Evolutionary conservation across 2,329 filamentous ascomycete species (phyloP).

Genomic region (Alternaria postmessia): DNA sequence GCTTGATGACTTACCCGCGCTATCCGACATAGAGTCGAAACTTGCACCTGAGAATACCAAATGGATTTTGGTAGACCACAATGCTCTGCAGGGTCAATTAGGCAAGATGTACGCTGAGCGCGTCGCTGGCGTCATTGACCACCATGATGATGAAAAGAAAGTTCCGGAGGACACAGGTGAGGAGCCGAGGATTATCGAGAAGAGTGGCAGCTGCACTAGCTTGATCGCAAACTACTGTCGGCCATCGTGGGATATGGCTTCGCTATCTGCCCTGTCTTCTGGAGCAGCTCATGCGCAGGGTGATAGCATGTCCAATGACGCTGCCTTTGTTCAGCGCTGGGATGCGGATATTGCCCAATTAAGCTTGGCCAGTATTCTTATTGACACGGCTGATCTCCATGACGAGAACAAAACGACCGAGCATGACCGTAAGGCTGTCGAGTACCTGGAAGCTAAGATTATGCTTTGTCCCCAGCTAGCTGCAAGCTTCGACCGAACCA

Average conservation of each 20-base stretch:
- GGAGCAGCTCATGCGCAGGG: constrained; percentile 52
- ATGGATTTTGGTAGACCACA: constrained; percentile 84
- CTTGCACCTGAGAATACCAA: constrained; percentile 65
- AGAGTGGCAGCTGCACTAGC: constrained; percentile 76
- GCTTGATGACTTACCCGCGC: constrained; percentile 63
- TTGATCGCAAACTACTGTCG: constrained; percentile 69
- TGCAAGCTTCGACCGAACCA: constrained; percentile 59
- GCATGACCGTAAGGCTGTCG: constrained; percentile 66
- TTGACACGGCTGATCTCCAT: constrained; percentile 74
- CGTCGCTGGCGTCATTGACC: constrained; percentile 75
- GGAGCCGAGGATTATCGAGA: constrained; percentile 68
- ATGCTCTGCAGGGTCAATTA: constrained; percentile 71
- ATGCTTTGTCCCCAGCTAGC: constrained; percentile 48
- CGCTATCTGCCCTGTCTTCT: constrained; percentile 53
- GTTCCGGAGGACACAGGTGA: constrained; percentile 59
- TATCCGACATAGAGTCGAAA: constrained; percentile 58
- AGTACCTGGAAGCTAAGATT: constrained; percentile 66
- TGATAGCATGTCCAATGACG: constrained; percentile 43
- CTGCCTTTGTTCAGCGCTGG: constrained; percentile 49
- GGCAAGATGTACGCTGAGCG: constrained; percentile 60
- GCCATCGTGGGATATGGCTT: constrained; percentile 63
- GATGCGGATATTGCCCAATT: constrained; percentile 71
- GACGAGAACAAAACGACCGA: constrained; percentile 68
- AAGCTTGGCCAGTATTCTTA: constrained; percentile 73
- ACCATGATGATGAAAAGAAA: constrained; percentile 75